Percentiles rank a stretch among this genome's conserved stretches.
These are phyloP conservation scores for Sporothrix phasma DNA, from an alignment of 2,329 filamentous ascomycete genomes.

Conservation along the genomic window DNA sequence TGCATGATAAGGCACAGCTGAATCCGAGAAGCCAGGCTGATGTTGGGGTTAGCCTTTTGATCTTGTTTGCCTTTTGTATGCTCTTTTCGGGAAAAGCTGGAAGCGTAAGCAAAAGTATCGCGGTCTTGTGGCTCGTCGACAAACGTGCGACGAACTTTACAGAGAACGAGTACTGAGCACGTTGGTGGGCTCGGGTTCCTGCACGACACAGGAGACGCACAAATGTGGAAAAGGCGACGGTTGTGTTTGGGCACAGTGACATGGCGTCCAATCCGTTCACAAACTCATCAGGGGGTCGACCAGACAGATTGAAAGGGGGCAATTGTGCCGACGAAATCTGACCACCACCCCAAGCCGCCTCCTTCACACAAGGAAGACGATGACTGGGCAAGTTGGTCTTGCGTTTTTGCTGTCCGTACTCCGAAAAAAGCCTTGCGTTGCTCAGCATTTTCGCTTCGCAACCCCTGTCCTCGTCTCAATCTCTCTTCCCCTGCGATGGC, in stretches of 20 bases:
- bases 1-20: neutral
- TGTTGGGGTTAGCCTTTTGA: no score
- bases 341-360: constrained; percentile 6
- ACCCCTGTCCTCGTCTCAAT: neutral
- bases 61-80: no score
- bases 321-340: neutral
- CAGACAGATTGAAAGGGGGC: no score
- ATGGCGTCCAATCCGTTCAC: neutral
- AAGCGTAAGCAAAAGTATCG: neutral
- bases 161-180: no score
- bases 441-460: neutral
- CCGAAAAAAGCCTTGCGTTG: neutral
- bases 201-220: constrained; percentile 9
- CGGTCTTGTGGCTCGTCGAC: neutral
- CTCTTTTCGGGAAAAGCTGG: neutral
- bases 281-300: no score
- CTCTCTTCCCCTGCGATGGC: neutral
- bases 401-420: neutral
- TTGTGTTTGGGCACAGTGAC: neutral
- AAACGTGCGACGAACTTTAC: neutral
- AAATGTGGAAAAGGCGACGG: neutral
- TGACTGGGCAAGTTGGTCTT: neutral
- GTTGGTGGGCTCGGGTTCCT: neutral
- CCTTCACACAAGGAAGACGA: neutral
- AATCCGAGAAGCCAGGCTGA: neutral